Evolutionary conservation across 257 asterid genomes (phyloP).

Genomic region (Perilla frutescens): DNA sequence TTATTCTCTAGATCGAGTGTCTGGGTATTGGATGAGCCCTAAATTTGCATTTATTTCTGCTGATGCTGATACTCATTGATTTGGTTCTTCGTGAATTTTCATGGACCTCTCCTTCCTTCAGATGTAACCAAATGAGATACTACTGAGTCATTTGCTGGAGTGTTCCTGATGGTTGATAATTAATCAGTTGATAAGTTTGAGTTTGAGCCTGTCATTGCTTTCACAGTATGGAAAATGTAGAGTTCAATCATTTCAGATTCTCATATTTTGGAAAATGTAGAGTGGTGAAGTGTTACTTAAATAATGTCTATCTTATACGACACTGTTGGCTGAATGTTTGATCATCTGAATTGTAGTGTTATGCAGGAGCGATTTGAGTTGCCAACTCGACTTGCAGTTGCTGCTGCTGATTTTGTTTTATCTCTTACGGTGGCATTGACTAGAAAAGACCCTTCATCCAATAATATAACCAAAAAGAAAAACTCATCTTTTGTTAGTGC

Average conservation of each 20-base stretch:
- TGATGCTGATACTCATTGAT: neutral
- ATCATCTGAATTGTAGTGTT: slow-evolving; percentile 57
- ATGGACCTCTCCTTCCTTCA: neutral
- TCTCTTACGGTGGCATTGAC: slow-evolving; percentile 78
- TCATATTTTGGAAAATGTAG: neutral
- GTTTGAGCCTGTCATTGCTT: neutral
- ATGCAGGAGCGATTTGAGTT: slow-evolving; percentile 83
- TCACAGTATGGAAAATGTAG: neutral
- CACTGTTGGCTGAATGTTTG: slow-evolving; percentile 33
- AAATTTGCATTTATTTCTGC: slow-evolving; percentile 11
- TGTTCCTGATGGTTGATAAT: neutral
- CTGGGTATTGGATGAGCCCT: neutral
- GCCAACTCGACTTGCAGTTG: slow-evolving; percentile 93
- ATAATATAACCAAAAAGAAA: slow-evolving; percentile 48
- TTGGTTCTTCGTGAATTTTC: neutral
- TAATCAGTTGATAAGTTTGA: neutral
- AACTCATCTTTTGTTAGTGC: slow-evolving; percentile 45
- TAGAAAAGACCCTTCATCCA: slow-evolving; percentile 48
- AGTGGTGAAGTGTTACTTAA: neutral
- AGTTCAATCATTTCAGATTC: neutral
- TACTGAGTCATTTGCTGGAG: slow-evolving; percentile 13
- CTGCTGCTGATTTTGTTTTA: slow-evolving; percentile 84
- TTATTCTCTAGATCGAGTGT: neutral
- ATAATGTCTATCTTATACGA: slow-evolving; percentile 12
- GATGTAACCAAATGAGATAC: neutral